A percentile compares a stretch with the other conserved stretches of the same genome.
phyloP scores from a whole-genome alignment of 768 basidiomycete genomes.

The Mycena metata region DNA sequence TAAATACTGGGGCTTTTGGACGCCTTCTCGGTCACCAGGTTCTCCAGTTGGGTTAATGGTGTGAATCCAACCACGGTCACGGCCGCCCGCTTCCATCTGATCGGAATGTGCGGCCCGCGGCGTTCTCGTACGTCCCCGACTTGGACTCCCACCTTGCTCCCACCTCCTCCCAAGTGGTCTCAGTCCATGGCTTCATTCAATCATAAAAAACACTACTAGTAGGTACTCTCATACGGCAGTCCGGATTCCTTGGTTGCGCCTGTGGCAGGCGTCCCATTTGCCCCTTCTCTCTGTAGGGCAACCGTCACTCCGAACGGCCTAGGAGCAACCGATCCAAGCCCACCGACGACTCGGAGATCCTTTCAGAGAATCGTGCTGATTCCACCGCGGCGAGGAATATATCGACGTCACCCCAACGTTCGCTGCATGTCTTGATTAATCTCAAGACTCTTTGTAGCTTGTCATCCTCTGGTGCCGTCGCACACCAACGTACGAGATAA shows the following conservation, averaged over 20 bases:
- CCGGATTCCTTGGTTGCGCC: not conserved
- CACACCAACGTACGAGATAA: not conserved
- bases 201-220: not conserved
- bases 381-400: constrained; percentile 4
- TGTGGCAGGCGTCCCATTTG: constrained; percentile 1
- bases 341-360: not conserved
- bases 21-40: not conserved
- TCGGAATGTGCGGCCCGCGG: not conserved
- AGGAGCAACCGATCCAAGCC: not conserved
- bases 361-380: constrained; percentile 14
- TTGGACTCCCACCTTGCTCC: no score
- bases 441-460: not conserved
- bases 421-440: constrained; percentile 4
- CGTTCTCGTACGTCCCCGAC: no score
- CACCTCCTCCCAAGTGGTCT: no score
- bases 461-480: not conserved
- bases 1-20: no score
- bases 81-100: not conserved
- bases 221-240: not conserved
- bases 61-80: not conserved
- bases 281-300: not conserved
- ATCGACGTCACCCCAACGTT: constrained; percentile 18
- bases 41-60: no score
- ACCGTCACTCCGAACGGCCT: constrained; percentile 7
- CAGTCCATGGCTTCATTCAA: no score